A percentile compares a stretch with the other conserved stretches of the same genome.
phyloP scores from a whole-genome alignment of 2,329 filamentous ascomycete species.

The Botrytis fabae region DNA sequence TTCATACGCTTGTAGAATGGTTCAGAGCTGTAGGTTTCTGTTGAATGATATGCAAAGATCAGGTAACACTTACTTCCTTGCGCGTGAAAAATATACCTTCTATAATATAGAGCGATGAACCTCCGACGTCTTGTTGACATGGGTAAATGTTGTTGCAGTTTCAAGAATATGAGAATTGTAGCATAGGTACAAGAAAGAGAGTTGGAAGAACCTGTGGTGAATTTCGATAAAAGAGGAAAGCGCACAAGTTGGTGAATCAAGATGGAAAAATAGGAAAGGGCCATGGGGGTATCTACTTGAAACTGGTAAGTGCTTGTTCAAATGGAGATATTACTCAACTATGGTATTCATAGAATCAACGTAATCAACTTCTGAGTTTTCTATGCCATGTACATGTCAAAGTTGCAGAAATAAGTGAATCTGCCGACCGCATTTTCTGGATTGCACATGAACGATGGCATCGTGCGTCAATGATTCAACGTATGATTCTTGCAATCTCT shows the following conservation, averaged over 20 bases:
- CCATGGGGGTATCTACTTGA: background rate
- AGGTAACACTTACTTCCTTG: background rate
- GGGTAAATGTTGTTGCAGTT: background rate
- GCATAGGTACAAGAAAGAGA: background rate
- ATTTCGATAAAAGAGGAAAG: background rate
- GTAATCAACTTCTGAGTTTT: background rate
- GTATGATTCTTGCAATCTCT: background rate
- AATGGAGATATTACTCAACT: background rate
- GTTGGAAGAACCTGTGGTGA: fast-evolving
- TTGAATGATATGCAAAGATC: background rate
- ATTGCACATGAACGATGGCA: background rate
- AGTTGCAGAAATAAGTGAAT: background rate
- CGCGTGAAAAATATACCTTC: background rate
- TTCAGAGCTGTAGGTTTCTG: background rate
- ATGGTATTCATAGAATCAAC: background rate
- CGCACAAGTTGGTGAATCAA: too few species aligned
- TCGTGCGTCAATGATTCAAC: background rate
- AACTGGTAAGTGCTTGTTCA: background rate
- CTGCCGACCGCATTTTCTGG: fast-evolving
- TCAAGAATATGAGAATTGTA: too few species aligned
- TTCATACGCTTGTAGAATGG: background rate
- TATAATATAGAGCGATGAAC: too few species aligned
- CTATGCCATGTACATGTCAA: background rate
- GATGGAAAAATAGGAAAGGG: background rate
- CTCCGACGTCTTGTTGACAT: background rate